Evolutionary conservation across 169 alveolate genomes (phyloP), one percentile per base, ranked within the genome.

Genomic region (Babesia bovis): DNA sequence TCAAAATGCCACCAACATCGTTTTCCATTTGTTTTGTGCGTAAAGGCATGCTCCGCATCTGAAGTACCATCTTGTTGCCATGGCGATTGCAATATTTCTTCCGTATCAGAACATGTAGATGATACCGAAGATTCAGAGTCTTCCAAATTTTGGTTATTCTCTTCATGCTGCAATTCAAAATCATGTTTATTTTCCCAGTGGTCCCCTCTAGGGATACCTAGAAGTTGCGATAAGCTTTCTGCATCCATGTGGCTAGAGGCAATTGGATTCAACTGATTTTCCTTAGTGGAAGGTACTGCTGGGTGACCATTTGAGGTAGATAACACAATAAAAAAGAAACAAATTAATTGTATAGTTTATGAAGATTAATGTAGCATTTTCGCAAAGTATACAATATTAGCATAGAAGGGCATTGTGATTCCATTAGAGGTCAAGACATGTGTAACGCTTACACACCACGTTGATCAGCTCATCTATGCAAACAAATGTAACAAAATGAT

Each of bases 401-500:
- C n/a, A n/a, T n/a, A n/a, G n/a, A n/a, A n/a, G n/a, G n/a, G n/a
- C n/a, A n/a, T n/a, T n/a, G n/a, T n/a, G n/a, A n/a, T n/a, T n/a
- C n/a, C n/a, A n/a, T n/a, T n/a, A n/a, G n/a, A n/a, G n/a, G n/a
- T n/a, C n/a, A n/a, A n/a, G 32, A 3, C 15, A 10, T 3, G 32
- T 7, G 32, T 13, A 25, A 58, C 10, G 45, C 45, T 5, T 63
- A 63, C 73, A 63, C 73, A 63, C 61, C 36, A 1, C 32, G 2
- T 47, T 32, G 15, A 4, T 15, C 49, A 9, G 19, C 47, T 32
- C 4, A 25, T 5, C 12, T 33, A 33, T 49, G 66, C 66, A 56
- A 56, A 28, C 6, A 47, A 5, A 13, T 25, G 33, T 21, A 23
- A 23, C 19, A 87, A 84, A 47, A 98, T 97, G 99, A 95, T 98